These are phyloP conservation scores for Chenopodium quinoa DNA, from an alignment of 148 eudicot genomes.

Conservation along the genomic window DNA sequence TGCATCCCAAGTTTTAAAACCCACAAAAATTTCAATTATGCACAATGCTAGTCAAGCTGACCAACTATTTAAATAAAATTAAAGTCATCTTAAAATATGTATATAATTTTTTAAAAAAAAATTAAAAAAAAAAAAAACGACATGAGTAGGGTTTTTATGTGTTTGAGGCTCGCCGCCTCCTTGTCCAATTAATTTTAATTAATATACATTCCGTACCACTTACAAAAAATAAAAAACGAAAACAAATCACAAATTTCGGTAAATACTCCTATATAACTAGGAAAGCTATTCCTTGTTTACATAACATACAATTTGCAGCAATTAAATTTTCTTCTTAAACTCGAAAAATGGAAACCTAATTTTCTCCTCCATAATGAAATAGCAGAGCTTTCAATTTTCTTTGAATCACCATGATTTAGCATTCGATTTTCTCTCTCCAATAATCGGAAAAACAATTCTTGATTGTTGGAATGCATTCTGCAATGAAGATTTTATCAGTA, in stretches of 20 bases:
- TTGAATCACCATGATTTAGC: neutral
- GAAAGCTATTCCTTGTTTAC: too few species aligned
- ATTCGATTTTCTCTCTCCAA: neutral
- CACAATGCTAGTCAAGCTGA: neutral
- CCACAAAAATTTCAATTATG: neutral
- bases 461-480: neutral
- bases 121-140: too few species aligned
- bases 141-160: neutral
- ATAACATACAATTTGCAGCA: too few species aligned
- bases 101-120: too few species aligned
- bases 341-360: too few species aligned
- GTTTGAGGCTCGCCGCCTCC: neutral
- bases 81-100: too few species aligned
- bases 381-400: too few species aligned
- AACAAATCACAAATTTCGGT: too few species aligned
- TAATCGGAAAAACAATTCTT: neutral
- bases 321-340: too few species aligned
- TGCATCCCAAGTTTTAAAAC: neutral
- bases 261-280: too few species aligned
- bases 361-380: too few species aligned
- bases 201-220: neutral
- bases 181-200: neutral
- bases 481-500: constrained; percentile 22
- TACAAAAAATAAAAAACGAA: neutral
- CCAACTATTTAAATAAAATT: neutral